phyloP scores from a whole-genome alignment of 140 eudicot species.

The Oenanthe javanica region DNA sequence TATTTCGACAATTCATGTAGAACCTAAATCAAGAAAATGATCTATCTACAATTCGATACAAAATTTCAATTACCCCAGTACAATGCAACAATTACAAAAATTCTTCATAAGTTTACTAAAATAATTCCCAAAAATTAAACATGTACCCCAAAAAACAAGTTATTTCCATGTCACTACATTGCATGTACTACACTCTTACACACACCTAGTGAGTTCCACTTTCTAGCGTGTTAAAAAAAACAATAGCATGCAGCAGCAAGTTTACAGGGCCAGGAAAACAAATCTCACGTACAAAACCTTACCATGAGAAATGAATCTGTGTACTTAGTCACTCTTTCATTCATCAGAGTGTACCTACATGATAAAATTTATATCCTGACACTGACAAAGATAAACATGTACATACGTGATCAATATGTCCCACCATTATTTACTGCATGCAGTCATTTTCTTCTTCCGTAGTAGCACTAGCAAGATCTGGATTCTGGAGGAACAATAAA shows the following conservation, averaged over 20 bases:
- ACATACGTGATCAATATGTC: background rate
- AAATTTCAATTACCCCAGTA: too few relatives aligned
- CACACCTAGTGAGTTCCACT: background rate
- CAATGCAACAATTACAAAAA: too few relatives aligned
- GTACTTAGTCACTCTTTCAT: background rate
- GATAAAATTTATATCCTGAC: background rate
- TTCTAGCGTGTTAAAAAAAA: background rate
- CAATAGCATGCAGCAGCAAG: background rate
- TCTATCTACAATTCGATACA: too few relatives aligned
- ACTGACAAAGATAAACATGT: background rate
- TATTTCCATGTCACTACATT: background rate
- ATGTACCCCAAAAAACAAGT: too few relatives aligned
- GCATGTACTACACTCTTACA: background rate
- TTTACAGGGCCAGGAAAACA: background rate
- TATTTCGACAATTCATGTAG: too few relatives aligned
- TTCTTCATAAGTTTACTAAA: too few relatives aligned
- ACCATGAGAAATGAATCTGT: background rate
- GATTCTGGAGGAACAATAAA: background rate
- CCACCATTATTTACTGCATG: background rate
- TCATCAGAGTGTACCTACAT: background rate
- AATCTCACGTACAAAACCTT: background rate
- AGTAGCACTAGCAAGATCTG: background rate
- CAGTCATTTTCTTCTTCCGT: background rate
- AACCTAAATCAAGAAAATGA: too few relatives aligned
- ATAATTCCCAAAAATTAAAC: too few relatives aligned